Base-by-base conservation (phyloP, 2,329 filamentous ascomycete species). In the Paecilomyces sp. region DNA sequence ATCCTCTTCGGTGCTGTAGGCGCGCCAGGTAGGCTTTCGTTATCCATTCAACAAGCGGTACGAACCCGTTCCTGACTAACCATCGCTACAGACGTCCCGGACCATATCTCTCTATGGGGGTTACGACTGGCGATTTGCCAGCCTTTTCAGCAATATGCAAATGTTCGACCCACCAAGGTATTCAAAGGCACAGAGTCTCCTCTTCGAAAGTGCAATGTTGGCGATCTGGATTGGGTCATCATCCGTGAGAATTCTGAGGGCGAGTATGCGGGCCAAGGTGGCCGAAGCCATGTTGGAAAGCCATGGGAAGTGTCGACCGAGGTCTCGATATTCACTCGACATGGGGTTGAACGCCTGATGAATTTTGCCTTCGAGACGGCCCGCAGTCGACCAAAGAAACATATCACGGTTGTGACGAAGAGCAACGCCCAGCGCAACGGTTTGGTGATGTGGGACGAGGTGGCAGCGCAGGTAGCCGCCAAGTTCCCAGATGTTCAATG, bases 71-170 rank as follows among this genome's bases (percentile, higher is more conserved):
- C 6, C 25, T 2, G 25, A 11, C 31, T 41, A n/a, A 33, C 7
- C 31, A 3, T 30, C 31, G 8, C 30, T 58, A 2, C 22, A 78
- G 80, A 81, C 65, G 80, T 84, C 0, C 81, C 81, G 2, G 82
- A 85, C 61, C 82, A 85, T 61, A 80, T 85, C 58, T 83, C 81
- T 0, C 74, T 84, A 3, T 84, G 82, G 82, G 79, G 80, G 12
- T 74, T 84, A 4, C 74, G 81, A n/a, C 72, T 85, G 7, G 81
- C 81, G 6, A 83, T 85, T 58, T 80, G 82, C 64, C 78, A 82
- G 41, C 78, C 80, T 0, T 76, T 85, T 47, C 81, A 85, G 62
- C 79, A 84, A 64, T 85, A 83, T 64, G 82, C 82, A 59, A 85
- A 85, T 56, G 79, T 84, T 2, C 77, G 82, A 4, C 83, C 83